These are phyloP conservation scores for Diaporthe australafricana DNA, from an alignment of 2,329 filamentous ascomycete genomes.

Conservation along the genomic window DNA sequence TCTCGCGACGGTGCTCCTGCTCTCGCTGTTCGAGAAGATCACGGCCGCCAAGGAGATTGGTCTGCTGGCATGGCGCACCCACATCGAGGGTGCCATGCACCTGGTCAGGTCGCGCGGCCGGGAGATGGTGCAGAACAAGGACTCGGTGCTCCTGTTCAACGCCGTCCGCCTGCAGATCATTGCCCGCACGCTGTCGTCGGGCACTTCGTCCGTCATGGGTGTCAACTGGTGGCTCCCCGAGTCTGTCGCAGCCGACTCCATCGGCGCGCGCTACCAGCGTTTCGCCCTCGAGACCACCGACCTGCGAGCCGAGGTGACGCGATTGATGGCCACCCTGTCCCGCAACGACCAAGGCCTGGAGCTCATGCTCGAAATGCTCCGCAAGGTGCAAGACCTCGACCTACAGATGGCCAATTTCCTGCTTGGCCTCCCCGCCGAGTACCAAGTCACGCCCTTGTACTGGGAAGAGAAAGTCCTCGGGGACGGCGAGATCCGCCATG, in stretches of 20 bases:
- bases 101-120: slow-evolving; percentile 68
- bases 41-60: slow-evolving; percentile 66
- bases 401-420: slow-evolving; percentile 66
- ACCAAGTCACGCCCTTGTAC: slow-evolving; percentile 62
- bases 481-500: slow-evolving; percentile 61
- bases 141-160: slow-evolving; percentile 67
- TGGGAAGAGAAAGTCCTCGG: slow-evolving; percentile 66
- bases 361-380: slow-evolving; percentile 64
- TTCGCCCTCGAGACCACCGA: slow-evolving; percentile 66
- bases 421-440: slow-evolving; percentile 59
- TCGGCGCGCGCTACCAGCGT: slow-evolving; percentile 57
- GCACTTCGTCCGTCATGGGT: slow-evolving; percentile 64
- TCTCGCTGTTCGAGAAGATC: slow-evolving; percentile 69
- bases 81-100: slow-evolving; percentile 71
- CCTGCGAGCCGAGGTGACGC: slow-evolving; percentile 64
- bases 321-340: slow-evolving; percentile 57
- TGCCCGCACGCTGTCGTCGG: slow-evolving; percentile 66
- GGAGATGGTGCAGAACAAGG: slow-evolving; percentile 63
- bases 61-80: slow-evolving; percentile 70
- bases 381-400: slow-evolving; percentile 63
- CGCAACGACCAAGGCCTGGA: slow-evolving; percentile 62
- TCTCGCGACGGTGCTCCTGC: slow-evolving; percentile 67
- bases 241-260: slow-evolving; percentile 59
- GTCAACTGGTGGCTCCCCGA: slow-evolving; percentile 70
- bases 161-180: slow-evolving; percentile 72